A percentile compares a stretch with the other conserved stretches of the same genome.
Conservation (phyloP, 768 basidiomycete species). For the Tulasnella calospora region DNA sequence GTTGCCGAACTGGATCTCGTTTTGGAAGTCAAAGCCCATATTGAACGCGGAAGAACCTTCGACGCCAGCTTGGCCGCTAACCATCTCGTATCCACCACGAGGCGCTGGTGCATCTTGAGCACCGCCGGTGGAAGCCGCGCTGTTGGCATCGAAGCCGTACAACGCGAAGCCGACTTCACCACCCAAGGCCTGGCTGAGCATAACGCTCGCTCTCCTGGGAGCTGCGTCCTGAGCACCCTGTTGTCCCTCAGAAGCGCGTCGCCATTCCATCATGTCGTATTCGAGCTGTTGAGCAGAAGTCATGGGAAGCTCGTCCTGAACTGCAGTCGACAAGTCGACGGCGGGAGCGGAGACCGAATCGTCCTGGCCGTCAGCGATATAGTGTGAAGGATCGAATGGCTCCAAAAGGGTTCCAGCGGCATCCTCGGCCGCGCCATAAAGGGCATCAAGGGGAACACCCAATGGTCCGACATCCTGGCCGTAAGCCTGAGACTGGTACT, state of each 20-base stretch:
- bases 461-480: constrained; percentile 8
- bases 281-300: constrained; percentile 21
- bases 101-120: background rate
- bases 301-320: constrained; percentile 20
- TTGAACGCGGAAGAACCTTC: background rate
- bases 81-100: constrained; percentile 2
- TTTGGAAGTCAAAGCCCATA: constrained; percentile 8
- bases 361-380: constrained; percentile 12
- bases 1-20: constrained; percentile 7
- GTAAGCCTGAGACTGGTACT: background rate
- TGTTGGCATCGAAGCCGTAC: constrained; percentile 21
- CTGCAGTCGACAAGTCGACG: background rate
- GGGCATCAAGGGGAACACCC: constrained; percentile 20
- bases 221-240: background rate
- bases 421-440: constrained; percentile 1
- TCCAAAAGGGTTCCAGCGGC: constrained; percentile 12
- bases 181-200: constrained; percentile 17
- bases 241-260: background rate
- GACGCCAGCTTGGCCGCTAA: background rate
- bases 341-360: background rate
- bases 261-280: constrained; percentile 27
- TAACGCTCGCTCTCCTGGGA: constrained; percentile 20
- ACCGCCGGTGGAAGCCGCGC: background rate
- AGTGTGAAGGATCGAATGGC: constrained; percentile 17
- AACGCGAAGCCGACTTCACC: constrained; percentile 10